A percentile compares a stretch with the other conserved stretches of the same genome.
phyloP scores from a whole-genome alignment of 495 filamentous ascomycete species.

The Talaromyces proteolyticus region DNA sequence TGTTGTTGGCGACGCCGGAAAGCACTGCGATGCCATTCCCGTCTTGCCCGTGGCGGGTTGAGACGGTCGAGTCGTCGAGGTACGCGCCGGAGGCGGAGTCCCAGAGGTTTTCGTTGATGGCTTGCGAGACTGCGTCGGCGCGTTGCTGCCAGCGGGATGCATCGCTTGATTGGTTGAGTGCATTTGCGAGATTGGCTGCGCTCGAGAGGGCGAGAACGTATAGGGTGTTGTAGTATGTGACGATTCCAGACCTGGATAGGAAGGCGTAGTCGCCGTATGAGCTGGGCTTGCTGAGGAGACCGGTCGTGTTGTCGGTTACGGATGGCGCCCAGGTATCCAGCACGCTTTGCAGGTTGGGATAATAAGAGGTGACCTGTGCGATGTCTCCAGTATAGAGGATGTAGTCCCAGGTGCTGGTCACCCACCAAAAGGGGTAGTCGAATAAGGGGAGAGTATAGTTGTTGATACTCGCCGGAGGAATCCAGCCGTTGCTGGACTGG shows the following conservation, averaged over 20 bases:
- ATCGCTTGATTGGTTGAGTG: slow-evolving; percentile 20
- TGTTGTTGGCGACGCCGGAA: slow-evolving; percentile 23
- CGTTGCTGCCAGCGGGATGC: slow-evolving; percentile 27
- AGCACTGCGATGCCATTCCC: slow-evolving; percentile 38
- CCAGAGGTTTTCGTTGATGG: slow-evolving; percentile 24
- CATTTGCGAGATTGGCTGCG: slow-evolving; percentile 31
- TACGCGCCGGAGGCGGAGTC: slow-evolving; percentile 31
- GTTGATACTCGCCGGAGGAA: slow-evolving; percentile 43
- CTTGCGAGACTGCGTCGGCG: slow-evolving; percentile 19
- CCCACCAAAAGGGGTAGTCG: slow-evolving; percentile 45
- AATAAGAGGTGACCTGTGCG: slow-evolving; percentile 19
- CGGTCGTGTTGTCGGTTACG: slow-evolving; percentile 19
- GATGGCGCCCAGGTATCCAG: slow-evolving; percentile 8
- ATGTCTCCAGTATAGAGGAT: slow-evolving; percentile 39
- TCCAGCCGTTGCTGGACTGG: slow-evolving; percentile 42
- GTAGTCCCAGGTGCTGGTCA: slow-evolving; percentile 33
- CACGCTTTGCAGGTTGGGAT: slow-evolving; percentile 26
- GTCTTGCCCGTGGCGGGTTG: slow-evolving; percentile 36
- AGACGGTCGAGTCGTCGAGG: slow-evolving; percentile 23
- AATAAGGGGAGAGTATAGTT: slow-evolving; percentile 36
- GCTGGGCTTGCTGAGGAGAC: slow-evolving; percentile 29
- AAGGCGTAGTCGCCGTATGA: slow-evolving; percentile 45
- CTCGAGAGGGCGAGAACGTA: slow-evolving; percentile 36
- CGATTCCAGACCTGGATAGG: slow-evolving; percentile 31
- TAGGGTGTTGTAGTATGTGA: slow-evolving; percentile 43